Conservation (phyloP, 441 rosid species). For the Sinapis alba region DNA sequence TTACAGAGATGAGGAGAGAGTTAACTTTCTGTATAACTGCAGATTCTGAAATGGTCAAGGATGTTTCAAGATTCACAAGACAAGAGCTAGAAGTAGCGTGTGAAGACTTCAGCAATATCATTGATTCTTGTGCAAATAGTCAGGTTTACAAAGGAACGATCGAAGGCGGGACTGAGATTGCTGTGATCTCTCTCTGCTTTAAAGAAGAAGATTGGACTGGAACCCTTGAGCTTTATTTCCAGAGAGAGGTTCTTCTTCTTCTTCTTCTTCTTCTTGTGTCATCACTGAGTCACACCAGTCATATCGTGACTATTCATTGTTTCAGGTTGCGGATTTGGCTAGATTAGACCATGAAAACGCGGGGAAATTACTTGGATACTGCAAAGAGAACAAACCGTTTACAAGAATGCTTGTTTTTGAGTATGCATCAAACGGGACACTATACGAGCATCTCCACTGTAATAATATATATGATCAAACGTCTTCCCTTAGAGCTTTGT, state of each 20-base stretch:
- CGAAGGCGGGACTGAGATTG: conserved; percentile 91
- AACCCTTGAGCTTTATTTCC: conserved; percentile 85
- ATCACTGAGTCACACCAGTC: background rate
- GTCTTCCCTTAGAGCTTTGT: background rate
- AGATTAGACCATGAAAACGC: conserved; percentile 81
- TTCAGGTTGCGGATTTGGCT: conserved; percentile 94
- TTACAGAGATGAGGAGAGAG: background rate
- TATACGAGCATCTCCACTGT: conserved; percentile 96
- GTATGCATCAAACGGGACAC: conserved; percentile 98
- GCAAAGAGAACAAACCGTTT: conserved; percentile 77
- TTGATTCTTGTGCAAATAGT: conserved; percentile 85
- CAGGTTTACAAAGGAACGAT: conserved; percentile 90
- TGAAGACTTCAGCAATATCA: conserved; percentile 99
- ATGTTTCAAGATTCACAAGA: conserved; percentile 75
- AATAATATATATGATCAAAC: conserved; percentile 39
- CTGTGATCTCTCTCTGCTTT: conserved; percentile 81
- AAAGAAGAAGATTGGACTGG: conserved; percentile 94
- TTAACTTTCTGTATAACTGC: conserved; percentile 31
- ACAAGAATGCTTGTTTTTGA: conserved; percentile 95
- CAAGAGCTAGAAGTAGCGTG: conserved; percentile 98
- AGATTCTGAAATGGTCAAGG: conserved; percentile 88
- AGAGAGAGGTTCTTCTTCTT: conserved; percentile 68
- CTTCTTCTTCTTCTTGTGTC: conserved; percentile 5
- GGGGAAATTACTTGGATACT: conserved; percentile 84
- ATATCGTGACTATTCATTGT: conserved; percentile 17